Evolutionary conservation across 805 yeast species (phyloP).

Genomic region (Zygosaccharomyces bisporus): DNA sequence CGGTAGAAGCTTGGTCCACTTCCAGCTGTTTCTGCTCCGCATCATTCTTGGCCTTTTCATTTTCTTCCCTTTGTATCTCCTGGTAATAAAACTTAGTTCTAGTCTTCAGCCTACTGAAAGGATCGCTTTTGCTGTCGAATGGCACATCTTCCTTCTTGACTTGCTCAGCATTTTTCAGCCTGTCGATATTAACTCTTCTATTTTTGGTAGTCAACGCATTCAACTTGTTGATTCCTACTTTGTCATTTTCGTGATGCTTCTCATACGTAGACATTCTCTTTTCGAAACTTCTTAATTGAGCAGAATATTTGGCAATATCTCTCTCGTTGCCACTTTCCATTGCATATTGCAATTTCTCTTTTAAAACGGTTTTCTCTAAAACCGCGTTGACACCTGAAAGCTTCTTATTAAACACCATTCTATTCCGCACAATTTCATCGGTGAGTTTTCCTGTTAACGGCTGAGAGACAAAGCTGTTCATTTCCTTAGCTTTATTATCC

Average conservation of each 20-base stretch:
- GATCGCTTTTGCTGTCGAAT: conserved; percentile 55
- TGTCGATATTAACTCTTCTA: conserved; percentile 71
- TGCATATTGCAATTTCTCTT: conserved; percentile 75
- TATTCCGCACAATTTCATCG: conserved; percentile 70
- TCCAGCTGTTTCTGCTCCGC: conserved; percentile 45
- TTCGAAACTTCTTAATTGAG: conserved; percentile 43
- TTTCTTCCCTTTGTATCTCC: conserved; percentile 50
- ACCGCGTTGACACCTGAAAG: conserved; percentile 71
- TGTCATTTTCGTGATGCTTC: conserved; percentile 39
- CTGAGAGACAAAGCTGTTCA: conserved; percentile 59
- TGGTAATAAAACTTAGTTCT: conserved; percentile 77
- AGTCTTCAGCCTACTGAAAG: conserved; percentile 86
- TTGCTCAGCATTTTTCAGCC: conserved; percentile 75
- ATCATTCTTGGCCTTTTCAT: conserved; percentile 54
- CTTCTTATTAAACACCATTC: conserved; percentile 57
- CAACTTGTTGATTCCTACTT: conserved; percentile 46
- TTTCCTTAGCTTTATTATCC: conserved; percentile 58
- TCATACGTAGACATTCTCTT: conserved; percentile 37
- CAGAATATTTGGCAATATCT: conserved; percentile 45
- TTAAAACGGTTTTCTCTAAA: conserved; percentile 62
- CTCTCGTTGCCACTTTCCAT: conserved; percentile 50
- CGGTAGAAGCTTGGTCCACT: conserved; percentile 41
- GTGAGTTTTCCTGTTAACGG: conserved; percentile 70
- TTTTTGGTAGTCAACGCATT: conserved; percentile 80
- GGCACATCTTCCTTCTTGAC: conserved; percentile 43